These are phyloP conservation scores for Andrographis paniculata DNA, from an alignment of 305 asterid genomes.

Conservation along the genomic window DNA sequence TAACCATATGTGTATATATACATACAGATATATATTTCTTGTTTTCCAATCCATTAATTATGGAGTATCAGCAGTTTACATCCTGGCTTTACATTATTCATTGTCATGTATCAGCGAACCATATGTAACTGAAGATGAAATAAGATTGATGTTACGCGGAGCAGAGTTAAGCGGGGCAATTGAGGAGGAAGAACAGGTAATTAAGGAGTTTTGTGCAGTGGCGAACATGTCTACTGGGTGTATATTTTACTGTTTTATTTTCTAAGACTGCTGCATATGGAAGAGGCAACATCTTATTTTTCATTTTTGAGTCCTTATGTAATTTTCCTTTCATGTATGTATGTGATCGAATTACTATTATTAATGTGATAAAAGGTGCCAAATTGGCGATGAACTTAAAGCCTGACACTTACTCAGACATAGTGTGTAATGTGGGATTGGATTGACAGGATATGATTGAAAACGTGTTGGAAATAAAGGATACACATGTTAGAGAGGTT, in stretches of 20 bases:
- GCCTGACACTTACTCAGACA: too few species aligned
- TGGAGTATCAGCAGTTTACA: conserved; percentile 9
- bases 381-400: too few species aligned
- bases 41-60: conserved; percentile 1
- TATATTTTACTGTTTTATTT: background rate
- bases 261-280: background rate
- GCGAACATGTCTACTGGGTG: conserved; percentile 8
- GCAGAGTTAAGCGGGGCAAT: conserved; percentile 99
- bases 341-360: too few species aligned
- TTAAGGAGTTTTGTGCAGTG: conserved; percentile 16
- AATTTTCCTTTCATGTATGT: too few species aligned
- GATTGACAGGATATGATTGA: conserved; percentile 94
- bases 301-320: too few species aligned
- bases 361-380: too few species aligned
- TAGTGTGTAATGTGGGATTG: conserved; percentile 18
- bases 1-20: too few species aligned
- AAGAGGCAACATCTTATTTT: too few species aligned
- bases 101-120: conserved; percentile 60
- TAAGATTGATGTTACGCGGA: conserved; percentile 94
- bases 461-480: conserved; percentile 95
- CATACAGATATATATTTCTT: too few species aligned
- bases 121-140: conserved; percentile 96
- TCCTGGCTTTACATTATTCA: conserved; percentile 10
- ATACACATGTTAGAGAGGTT: conserved; percentile 97
- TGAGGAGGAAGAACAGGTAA: conserved; percentile 99